Evolutionary conservation across 805 yeast species (phyloP).

Genomic region (Zygosaccharomyces siamensis): DNA sequence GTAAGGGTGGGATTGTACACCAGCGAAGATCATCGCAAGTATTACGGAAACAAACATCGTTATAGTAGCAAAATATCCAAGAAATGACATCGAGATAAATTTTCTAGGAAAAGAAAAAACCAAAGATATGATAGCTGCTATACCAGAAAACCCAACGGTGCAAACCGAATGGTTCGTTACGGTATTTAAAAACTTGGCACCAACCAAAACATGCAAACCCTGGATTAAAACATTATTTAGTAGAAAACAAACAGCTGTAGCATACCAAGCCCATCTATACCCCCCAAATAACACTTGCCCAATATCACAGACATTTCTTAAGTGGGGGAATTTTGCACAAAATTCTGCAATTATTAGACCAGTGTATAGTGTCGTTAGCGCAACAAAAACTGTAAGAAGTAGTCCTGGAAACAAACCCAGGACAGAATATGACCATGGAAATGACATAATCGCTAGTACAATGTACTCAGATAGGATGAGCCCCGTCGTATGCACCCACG

Average conservation of each 20-base stretch:
- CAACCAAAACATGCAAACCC: conserved; percentile 55
- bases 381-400: conserved; percentile 48
- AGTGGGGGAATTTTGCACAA: conserved; percentile 48
- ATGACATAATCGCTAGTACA: conserved; percentile 59
- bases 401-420: conserved; percentile 56
- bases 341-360: conserved; percentile 52
- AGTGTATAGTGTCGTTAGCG: conserved; percentile 49
- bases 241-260: conserved; percentile 51
- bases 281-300: conserved; percentile 55
- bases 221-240: conserved; percentile 54
- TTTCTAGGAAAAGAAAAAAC: conserved; percentile 53
- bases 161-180: conserved; percentile 47
- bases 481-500: conserved; percentile 60
- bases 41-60: conserved; percentile 57
- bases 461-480: conserved; percentile 55
- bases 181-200: conserved; percentile 56
- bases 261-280: conserved; percentile 48
- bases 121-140: conserved; percentile 46
- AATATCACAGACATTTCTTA: conserved; percentile 53
- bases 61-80: conserved; percentile 50
- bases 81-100: conserved; percentile 45
- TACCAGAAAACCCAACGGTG: conserved; percentile 48
- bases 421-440: conserved; percentile 61
- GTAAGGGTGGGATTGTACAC: conserved; percentile 46
- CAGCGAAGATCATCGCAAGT: conserved; percentile 50